A percentile compares a stretch with the other conserved stretches of the same genome.
Evolutionary conservation across 768 basidiomycete species (phyloP).

Genomic region (Paxillus ammoniavirescens): DNA sequence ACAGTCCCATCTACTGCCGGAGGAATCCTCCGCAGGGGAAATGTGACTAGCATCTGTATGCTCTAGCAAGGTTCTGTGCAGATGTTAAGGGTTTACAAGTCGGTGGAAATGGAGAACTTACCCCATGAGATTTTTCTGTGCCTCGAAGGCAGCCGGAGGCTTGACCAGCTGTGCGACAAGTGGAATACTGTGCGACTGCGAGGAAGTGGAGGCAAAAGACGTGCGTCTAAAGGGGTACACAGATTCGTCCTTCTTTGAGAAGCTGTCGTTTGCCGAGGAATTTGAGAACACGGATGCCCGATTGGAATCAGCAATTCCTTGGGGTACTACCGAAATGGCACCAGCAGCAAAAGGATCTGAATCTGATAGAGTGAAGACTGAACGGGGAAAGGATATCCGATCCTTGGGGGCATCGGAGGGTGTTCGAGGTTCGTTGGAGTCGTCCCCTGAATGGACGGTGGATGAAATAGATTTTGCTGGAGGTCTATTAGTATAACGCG

Average conservation of each 20-base stretch:
- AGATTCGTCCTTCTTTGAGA: conserved; percentile 38
- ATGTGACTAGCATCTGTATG: not conserved
- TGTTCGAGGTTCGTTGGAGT: conserved; percentile 53
- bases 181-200: conserved; percentile 40
- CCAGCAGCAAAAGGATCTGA: conserved; percentile 62
- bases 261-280: conserved; percentile 45
- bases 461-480: conserved; percentile 58
- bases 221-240: conserved; percentile 39
- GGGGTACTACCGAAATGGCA: conserved; percentile 39
- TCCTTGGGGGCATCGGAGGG: conserved; percentile 43
- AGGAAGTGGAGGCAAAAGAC: conserved; percentile 60
- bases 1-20: conserved; percentile 26
- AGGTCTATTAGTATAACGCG: conserved; percentile 37
- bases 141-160: not conserved
- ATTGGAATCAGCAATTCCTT: conserved; percentile 38
- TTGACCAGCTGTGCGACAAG: not conserved
- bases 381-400: conserved; percentile 37
- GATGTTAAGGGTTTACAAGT: not conserved
- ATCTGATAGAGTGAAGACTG: conserved; percentile 62
- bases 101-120: not conserved
- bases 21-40: conserved; percentile 11
- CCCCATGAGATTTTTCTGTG: conserved; percentile 5
- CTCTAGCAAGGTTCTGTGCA: not conserved
- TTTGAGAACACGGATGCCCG: conserved; percentile 55
- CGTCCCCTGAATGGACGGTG: conserved; percentile 47